Conservation (phyloP, 2,329 filamentous ascomycete species). For the Immersiporthe knoxdaviesiana region DNA sequence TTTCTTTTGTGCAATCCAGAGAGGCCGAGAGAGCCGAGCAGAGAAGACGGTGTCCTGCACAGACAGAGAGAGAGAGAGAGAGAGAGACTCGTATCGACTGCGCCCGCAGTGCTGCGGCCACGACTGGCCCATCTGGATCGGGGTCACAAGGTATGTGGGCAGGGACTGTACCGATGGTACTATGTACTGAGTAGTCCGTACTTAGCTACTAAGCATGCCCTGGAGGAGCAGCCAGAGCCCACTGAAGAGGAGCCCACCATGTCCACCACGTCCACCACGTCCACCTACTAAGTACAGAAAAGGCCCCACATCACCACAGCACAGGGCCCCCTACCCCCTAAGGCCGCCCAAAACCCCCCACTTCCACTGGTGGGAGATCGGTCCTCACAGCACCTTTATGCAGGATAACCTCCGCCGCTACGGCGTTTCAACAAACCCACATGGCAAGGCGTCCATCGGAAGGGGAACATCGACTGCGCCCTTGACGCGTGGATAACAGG, state of each 20-base stretch:
- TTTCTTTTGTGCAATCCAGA: not conserved
- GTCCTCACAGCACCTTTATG: not conserved
- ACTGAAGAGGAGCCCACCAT: not conserved
- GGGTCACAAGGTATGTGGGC: no score
- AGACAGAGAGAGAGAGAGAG: no score
- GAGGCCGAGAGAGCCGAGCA: not conserved
- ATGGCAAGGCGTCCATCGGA: not conserved
- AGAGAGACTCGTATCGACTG: not conserved
- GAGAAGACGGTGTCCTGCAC: not conserved
- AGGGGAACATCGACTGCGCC: not conserved
- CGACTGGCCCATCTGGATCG: not conserved
- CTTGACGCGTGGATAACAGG: constrained; percentile 3
- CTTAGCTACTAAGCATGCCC: not conserved
- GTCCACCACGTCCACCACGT: no score
- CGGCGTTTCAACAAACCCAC: not conserved
- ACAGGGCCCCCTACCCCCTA: not conserved
- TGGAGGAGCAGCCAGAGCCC: not conserved
- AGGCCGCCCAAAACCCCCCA: not conserved
- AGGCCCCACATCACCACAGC: not conserved
- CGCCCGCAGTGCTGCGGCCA: constrained; percentile 20
- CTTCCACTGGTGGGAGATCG: not conserved
- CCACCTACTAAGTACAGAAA: no score
- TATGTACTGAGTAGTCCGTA: no score
- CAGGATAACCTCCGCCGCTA: not conserved
- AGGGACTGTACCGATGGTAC: no score